Evolutionary conservation across 257 asterid genomes (phyloP).

Genomic region (Haberlea rhodopensis): DNA sequence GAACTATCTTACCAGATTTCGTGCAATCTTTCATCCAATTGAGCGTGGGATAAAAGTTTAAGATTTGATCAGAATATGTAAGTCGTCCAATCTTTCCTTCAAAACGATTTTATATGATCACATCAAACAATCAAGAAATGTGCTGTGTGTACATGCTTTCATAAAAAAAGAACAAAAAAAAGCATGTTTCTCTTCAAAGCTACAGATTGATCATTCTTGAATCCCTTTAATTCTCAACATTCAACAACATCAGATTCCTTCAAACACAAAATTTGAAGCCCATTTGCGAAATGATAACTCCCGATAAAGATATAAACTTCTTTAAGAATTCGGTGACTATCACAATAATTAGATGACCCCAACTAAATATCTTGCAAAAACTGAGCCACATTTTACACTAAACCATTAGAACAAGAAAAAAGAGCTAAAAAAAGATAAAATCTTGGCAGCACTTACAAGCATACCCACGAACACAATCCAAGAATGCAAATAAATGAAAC

Average conservation of each 20-base stretch:
- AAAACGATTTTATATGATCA: constrained; percentile 10
- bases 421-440: constrained; percentile 30
- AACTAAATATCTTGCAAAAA: too few species aligned
- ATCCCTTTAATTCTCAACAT: constrained; percentile 12
- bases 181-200: too few species aligned
- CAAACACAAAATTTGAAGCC: constrained; percentile 5
- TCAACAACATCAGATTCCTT: constrained; percentile 19
- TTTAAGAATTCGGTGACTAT: not conserved
- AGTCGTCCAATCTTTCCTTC: constrained; percentile 24
- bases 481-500: constrained; percentile 16
- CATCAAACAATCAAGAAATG: constrained; percentile 30
- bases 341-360: constrained; percentile 4
- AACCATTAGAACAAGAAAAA: constrained; percentile 4
- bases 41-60: not conserved
- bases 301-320: constrained; percentile 17
- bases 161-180: too few species aligned
- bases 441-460: constrained; percentile 41
- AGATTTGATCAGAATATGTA: constrained; percentile 22
- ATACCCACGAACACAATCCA: constrained; percentile 21
- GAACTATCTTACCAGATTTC: constrained; percentile 19
- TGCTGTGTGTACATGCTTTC: not conserved
- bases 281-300: constrained; percentile 15
- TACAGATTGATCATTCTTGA: constrained; percentile 5
- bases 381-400: not conserved
- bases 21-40: constrained; percentile 23